Evolutionary conservation across 176 grass and related monocot species (phyloP), one percentile per base, ranked within the genome.

Genomic region (Triticum aestivum): DNA sequence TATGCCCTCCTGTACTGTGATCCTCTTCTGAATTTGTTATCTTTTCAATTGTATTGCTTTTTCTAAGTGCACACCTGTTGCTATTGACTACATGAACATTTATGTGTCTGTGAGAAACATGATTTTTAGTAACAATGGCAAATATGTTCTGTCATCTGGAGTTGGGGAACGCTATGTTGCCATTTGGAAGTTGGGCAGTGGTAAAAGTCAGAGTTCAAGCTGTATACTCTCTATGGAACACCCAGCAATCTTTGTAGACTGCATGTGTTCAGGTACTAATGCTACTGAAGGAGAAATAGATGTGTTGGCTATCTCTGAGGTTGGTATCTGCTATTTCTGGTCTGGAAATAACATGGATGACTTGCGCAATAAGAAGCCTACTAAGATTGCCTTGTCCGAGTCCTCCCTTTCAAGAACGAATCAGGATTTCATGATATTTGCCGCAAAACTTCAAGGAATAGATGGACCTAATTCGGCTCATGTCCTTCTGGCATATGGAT

Each of bases 321-420:
- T 86, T 61, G 97, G 97, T 73, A 51, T 91, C 23, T 91, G 93
- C 78, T 96, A 94, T 88, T 99, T 99, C 83, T 99, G 97, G 97
- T 88, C 82, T 51, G 97, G 90, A 65, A 85, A 70, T 73, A 86
- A 66, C 67, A 81, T 94, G 71, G 89, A 91, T 71, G 89, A 88
- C 30, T 70, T 96, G 56, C 77, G 87, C 62, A 89, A 88, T 79
- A 92, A 89, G 83, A 91, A 96, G 82, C 92, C 97, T 17, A 90
- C 97, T 61, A 99, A 87, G 67, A 91, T 99, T 86, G 52, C 54
- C 39, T 71, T 91, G 66, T 89, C 86, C 7, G 89, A 85, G 42
- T 80, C 87, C 61, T 75, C 88, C 73, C 77, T 87, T 63, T 65
- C 87, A 73, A 92, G 73, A 86, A 59, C 10, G 65, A 95, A 88